Percentiles rank a stretch among this genome's conserved stretches.
Evolutionary conservation across 108 stramenopile genomes (phyloP).

Genomic region (Cyclotella choctawhatcheeana): DNA sequence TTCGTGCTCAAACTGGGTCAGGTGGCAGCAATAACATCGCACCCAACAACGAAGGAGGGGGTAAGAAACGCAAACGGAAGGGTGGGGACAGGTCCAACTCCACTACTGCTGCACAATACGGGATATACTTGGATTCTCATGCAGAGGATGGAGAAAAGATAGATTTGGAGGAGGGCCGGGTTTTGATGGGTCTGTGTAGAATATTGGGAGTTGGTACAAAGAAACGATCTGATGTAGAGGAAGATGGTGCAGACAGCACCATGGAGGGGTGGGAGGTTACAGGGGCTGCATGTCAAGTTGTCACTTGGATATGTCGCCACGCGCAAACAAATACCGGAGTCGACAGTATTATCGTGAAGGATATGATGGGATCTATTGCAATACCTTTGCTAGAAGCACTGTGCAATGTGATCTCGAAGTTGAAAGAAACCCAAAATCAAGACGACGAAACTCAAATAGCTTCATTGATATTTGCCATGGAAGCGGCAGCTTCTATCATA

Average conservation of each 20-base stretch:
- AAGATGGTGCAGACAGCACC: not conserved
- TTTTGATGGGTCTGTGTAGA: not conserved
- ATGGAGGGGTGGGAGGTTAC: not conserved
- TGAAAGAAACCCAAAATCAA: not conserved
- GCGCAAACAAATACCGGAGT: not conserved
- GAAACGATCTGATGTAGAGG: too few species aligned
- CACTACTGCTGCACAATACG: not conserved
- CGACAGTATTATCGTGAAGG: not conserved
- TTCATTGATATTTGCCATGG: not conserved
- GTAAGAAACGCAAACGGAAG: conserved; percentile 32
- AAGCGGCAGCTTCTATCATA: not conserved
- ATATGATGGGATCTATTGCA: conserved; percentile 9
- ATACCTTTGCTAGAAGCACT: not conserved
- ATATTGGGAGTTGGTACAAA: not conserved
- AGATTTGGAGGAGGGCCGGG: conserved; percentile 1
- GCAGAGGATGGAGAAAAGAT: conserved; percentile 8
- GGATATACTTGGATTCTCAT: conserved; percentile 1
- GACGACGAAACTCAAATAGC: not conserved
- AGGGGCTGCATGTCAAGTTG: not conserved
- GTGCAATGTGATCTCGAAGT: not conserved
- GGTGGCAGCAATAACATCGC: not conserved
- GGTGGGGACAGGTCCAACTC: not conserved
- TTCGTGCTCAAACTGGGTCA: not conserved
- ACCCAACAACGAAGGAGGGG: not conserved
- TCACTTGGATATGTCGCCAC: conserved; percentile 7